Conservation (phyloP, 352 stramenopile species). For the Phytopythium montanum region DNA sequence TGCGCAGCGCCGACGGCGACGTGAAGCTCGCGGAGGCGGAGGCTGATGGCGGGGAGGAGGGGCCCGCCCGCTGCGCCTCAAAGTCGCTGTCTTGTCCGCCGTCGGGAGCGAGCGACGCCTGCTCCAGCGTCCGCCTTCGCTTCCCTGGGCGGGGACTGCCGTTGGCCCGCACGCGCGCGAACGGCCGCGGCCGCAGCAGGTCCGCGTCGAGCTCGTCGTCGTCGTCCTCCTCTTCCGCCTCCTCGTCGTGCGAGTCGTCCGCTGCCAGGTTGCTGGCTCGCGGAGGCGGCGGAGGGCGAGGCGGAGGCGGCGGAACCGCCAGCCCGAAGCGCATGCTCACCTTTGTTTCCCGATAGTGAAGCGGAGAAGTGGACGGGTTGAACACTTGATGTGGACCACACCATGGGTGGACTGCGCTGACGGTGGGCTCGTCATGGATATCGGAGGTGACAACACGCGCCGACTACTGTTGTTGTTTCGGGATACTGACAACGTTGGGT, state of each 20-base stretch:
- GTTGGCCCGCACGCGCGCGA: background rate
- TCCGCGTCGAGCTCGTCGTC: too few relatives aligned
- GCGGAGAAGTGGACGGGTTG: background rate
- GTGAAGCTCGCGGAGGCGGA: background rate
- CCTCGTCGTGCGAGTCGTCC: conserved; percentile 2
- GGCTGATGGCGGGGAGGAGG: background rate
- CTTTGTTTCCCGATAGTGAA: background rate
- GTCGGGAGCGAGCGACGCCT: conserved; percentile 3
- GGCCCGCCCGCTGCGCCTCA: background rate
- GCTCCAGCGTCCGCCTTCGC: conserved; percentile 5
- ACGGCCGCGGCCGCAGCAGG: background rate
- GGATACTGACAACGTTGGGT: too few relatives aligned
- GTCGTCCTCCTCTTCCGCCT: background rate
- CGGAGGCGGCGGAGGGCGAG: background rate
- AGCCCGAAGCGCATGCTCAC: conserved; percentile 6
- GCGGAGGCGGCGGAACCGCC: background rate
- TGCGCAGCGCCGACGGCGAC: conserved; percentile 5
- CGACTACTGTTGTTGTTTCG: background rate
- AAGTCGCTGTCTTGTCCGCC: conserved; percentile 17
- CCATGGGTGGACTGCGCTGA: too few relatives aligned
- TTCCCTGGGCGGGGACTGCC: background rate
- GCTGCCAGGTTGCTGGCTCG: conserved; percentile 3
- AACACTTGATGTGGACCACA: background rate
- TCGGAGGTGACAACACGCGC: too few relatives aligned
- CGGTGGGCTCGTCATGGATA: too few relatives aligned